phyloP scores from a whole-genome alignment of 2,329 filamentous ascomycete genomes.

The Corinectria fuckeliana region DNA sequence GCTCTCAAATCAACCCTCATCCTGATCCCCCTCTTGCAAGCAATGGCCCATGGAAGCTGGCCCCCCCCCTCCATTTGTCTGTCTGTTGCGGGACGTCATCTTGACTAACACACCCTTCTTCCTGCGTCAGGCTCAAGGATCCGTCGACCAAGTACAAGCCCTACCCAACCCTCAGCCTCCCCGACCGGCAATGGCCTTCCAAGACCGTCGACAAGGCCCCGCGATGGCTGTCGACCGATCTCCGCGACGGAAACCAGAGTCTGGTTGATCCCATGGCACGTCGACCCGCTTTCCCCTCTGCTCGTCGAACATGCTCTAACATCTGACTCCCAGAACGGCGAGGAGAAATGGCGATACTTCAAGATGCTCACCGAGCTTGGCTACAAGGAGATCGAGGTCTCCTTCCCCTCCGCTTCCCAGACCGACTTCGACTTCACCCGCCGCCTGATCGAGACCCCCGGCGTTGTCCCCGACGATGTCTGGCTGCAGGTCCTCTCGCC shows the following conservation, averaged over 20 bases:
- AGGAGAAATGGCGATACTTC: constrained; percentile 96
- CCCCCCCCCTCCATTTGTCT: neutral
- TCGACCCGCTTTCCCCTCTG: neutral
- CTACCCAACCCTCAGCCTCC: constrained; percentile 66
- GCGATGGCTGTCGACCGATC: constrained; percentile 86
- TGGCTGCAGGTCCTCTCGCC: constrained; percentile 91
- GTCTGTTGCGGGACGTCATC: neutral
- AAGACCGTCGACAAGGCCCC: constrained; percentile 85
- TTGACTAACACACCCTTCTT: neutral
- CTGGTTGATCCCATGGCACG: constrained; percentile 90
- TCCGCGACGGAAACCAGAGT: constrained; percentile 91
- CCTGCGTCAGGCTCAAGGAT: constrained; percentile 67
- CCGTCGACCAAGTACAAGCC: constrained; percentile 78
- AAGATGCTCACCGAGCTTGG: constrained; percentile 90
- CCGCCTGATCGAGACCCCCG: constrained; percentile 70
- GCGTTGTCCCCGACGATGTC: constrained; percentile 68
- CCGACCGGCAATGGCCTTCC: constrained; percentile 81
- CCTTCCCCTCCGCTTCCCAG: constrained; percentile 92
- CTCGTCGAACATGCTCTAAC: constrained; percentile 10
- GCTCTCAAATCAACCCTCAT: neutral
- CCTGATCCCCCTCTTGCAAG: no score
- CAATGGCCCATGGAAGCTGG: neutral
- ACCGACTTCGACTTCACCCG: constrained; percentile 97
- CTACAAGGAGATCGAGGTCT: constrained; percentile 98
- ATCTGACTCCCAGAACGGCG: constrained; percentile 69